phyloP scores from a whole-genome alignment of 768 basidiomycete genomes.

The Lactarius deliciosus region DNA sequence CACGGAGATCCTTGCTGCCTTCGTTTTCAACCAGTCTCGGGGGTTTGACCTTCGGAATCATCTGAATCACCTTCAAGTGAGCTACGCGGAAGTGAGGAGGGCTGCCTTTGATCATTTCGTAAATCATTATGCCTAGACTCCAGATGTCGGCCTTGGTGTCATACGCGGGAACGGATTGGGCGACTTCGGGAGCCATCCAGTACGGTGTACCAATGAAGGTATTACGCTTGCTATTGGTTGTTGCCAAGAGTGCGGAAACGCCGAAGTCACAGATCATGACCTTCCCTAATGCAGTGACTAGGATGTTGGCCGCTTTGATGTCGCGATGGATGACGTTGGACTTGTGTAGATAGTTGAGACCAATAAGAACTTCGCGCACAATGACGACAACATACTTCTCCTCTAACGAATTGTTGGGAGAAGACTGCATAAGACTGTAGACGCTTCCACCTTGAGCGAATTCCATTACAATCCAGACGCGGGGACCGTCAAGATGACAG shows the following conservation, averaged over 20 bases:
- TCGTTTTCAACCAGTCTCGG: slow-evolving; percentile 76
- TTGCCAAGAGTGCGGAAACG: slow-evolving; percentile 88
- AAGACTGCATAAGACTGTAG: slow-evolving; percentile 87
- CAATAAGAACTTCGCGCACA: slow-evolving; percentile 83
- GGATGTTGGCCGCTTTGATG: slow-evolving; percentile 96
- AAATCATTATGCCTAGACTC: slow-evolving; percentile 94
- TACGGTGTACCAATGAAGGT: slow-evolving; percentile 97
- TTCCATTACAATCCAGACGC: slow-evolving; percentile 99
- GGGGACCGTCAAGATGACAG: slow-evolving; percentile 92
- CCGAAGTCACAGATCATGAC: slow-evolving; percentile 99
- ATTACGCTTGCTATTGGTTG: slow-evolving; percentile 85
- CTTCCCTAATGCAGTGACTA: slow-evolving; percentile 83
- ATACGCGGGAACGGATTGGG: slow-evolving; percentile 84
- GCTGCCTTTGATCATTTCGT: slow-evolving; percentile 95
- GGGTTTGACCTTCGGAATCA: slow-evolving; percentile 84
- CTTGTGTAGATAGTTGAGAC: slow-evolving; percentile 87
- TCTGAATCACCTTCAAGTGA: slow-evolving; percentile 80
- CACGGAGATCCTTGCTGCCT: slow-evolving; percentile 82
- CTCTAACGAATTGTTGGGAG: slow-evolving; percentile 71
- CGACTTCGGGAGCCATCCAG: slow-evolving; percentile 99
- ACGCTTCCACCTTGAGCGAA: slow-evolving; percentile 95
- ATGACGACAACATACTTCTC: slow-evolving; percentile 89
- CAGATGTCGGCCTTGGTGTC: slow-evolving; percentile 98
- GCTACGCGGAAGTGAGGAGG: slow-evolving; percentile 88
- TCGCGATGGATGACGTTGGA: slow-evolving; percentile 95